These are phyloP conservation scores for Thraustochytrium striatum DNA, from an alignment of 352 stramenopile species.

Conservation along the genomic window DNA sequence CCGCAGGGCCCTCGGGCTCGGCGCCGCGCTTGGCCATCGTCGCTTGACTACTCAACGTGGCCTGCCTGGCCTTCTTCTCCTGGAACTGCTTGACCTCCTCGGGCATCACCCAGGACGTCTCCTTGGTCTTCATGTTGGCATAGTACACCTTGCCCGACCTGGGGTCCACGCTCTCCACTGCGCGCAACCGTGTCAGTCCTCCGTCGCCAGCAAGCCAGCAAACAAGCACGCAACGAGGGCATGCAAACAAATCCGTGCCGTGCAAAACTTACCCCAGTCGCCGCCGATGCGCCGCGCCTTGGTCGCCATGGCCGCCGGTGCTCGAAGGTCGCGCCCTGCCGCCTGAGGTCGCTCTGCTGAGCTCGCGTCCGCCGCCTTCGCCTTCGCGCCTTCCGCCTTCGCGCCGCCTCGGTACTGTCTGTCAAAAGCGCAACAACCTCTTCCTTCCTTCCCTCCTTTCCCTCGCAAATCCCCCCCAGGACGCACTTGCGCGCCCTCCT, in stretches of 20 bases:
- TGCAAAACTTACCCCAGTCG: no score
- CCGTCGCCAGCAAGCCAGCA: no score
- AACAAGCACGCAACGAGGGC: no score
- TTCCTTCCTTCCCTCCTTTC: not conserved
- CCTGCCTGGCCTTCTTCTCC: not conserved
- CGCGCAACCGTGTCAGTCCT: no score
- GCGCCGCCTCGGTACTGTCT: not conserved
- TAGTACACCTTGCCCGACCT: slow-evolving; percentile 43
- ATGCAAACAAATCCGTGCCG: no score
- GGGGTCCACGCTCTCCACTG: slow-evolving; percentile 40
- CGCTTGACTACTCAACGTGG: not conserved
- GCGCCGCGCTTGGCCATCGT: not conserved
- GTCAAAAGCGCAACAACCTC: not conserved
- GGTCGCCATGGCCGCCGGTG: slow-evolving; percentile 24
- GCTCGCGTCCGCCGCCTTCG: not conserved
- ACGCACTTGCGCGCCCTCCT: not conserved
- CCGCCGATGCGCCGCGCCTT: slow-evolving; percentile 42
- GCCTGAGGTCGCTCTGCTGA: no score
- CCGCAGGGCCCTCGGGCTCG: not conserved
- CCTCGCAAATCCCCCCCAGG: not conserved
- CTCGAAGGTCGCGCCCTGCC: not conserved
- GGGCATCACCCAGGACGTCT: slow-evolving; percentile 48
- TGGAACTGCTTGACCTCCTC: slow-evolving; percentile 47
- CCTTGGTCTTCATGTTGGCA: slow-evolving; percentile 46
- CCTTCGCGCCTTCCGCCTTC: not conserved